Base-by-base conservation (phyloP, 1,139 yeast species). In the Arxiozyma slooffiae region DNA sequence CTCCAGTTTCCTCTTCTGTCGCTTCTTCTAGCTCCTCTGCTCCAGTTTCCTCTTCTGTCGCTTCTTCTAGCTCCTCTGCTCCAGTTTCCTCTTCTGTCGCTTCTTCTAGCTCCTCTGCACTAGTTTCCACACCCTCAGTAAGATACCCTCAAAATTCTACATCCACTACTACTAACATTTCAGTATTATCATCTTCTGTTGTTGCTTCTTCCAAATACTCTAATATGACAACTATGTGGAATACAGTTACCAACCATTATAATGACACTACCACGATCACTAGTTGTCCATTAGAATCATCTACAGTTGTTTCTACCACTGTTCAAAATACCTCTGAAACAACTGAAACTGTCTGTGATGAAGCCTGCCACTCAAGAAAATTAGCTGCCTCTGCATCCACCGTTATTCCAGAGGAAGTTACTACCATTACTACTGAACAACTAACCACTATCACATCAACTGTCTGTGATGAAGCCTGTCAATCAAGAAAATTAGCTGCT, bases 361-460 rank as follows among this genome's bases (percentile, higher is more conserved):
- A 40, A 34, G 42, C 18, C n/a, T 48, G 48, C 22, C 39, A 44
- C 9, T 44, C 50, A 20, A 48, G 41, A 30, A 41, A 41, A 22
- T n/a, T 21, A n/a, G 49, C 49, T 22, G 24, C 48, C 16, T 34
- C 41, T 34, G 23, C 44, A 18, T 16, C 41, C 14, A 36, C 40
- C 16, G 23, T 40, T n/a, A 21, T 34, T 6, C 17, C 43, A 14
- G 16, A 41, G 23, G 40, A 24, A n/a, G 44, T 44, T 39, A 22
- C 36, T 21, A 36, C 18, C 18, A 30, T 46, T 20, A 22, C 30
- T 9, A 11, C 23, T 14, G 18, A 20, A 20, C 17, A 36, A 22
- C 16, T 40, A 26, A 26, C 45, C 18, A 45, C 30, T 23, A 71
- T 69, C 47, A 82, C 76, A 37, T 77, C 75, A 3, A 38, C 46